Base-by-base conservation (phyloP, 1,284 basidiomycete species). In the Ustilago loliicola region DNA sequence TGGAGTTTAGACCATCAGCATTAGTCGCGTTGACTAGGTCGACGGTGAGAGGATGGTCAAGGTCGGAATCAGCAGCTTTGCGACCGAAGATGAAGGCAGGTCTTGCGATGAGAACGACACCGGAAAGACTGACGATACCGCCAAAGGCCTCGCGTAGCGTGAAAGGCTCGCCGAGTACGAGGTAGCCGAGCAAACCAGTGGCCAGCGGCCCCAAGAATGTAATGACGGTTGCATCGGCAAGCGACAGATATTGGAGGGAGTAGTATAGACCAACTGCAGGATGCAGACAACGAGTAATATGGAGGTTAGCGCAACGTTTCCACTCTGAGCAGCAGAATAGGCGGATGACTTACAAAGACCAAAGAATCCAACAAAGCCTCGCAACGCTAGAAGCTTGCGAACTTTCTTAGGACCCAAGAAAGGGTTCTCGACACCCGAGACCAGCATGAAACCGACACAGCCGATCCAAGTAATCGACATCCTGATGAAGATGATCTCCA, bases 161-260 rank as follows among this genome's bases (percentile, higher is more conserved):
- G 74, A 93, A 91, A 0, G 85, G 87, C 82, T 95, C 93, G 19
- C 89, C 89, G 9, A 95, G 87, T 27, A 94, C 88, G 2, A 94
- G 66, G 7, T 90, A 90, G 0, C 91, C 93, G 2, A 91, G 87
- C n/a, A 94, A 83, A 0, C 90, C 91, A 0, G 92, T 93, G 11
- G 89, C 88, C 63, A 91, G 89, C 0, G 94, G 94, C 0, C 90
- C 86, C 10, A 95, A 88, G 87, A 94, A 94, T 0, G 91, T 91
- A 56, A 95, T 88, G 17, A 93, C 92, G 0, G 91, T 92, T 0
- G 92, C 90, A 83, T 94, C 93, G 13, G 92, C 92, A 0, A 94
- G 87, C 0, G 91, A 91, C 25, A 93, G 88, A 73, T 90, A 91
- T 67, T 91, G 89, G 13, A 94, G 87, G 1, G 91, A 90, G 82